phyloP scores from a whole-genome alignment of 306 rosid genomes.

The Medicago truncatula region MtrunA17r5.0-ANR NC_053042.1:53248001-53248500 shows the following conservation, averaged over 20 bases:
- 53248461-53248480: conserved; percentile 77
- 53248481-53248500: conserved; percentile 68
- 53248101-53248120: conserved; percentile 78
- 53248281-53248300: conserved; percentile 96
- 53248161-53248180: conserved; percentile 98
- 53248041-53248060: conserved; percentile 72
- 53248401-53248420: conserved; percentile 77
- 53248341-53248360: conserved; percentile 90
- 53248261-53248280: conserved; percentile 93
- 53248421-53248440: conserved; percentile 66
- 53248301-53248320: conserved; percentile 83
- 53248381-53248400: conserved; percentile 81
- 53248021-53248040: conserved; percentile 74
- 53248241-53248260: conserved; percentile 83
- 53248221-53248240: conserved; percentile 96
- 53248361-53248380: conserved; percentile 82
- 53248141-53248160: conserved; percentile 72
- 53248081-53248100: conserved; percentile 55
- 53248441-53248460: conserved; percentile 70
- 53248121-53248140: conserved; percentile 60
- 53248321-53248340: conserved; percentile 85
- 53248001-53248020: conserved; percentile 82
- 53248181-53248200: conserved; percentile 87
- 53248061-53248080: conserved; percentile 49
- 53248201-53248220: conserved; percentile 99